phyloP scores from a whole-genome alignment of 768 basidiomycete genomes.

The Arthromyces matolae region DNA sequence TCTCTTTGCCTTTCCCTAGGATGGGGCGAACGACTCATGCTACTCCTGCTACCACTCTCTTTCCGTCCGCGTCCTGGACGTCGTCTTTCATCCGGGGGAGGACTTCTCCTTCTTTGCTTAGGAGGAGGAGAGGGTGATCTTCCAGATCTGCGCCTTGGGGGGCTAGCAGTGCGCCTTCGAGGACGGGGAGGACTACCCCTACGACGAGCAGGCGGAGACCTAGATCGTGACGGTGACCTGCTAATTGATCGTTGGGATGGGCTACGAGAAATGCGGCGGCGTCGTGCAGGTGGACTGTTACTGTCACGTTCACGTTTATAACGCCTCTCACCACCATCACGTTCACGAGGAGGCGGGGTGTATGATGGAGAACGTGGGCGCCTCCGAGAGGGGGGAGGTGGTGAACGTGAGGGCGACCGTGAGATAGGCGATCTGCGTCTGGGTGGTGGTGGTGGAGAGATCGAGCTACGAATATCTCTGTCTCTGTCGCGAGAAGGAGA shows the following conservation, averaged over 20 bases:
- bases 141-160: conserved; percentile 22
- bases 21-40: conserved; percentile 19
- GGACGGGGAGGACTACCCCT: conserved; percentile 43
- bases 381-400: conserved; percentile 32
- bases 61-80: conserved; percentile 13
- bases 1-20: conserved; percentile 21
- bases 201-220: conserved; percentile 32
- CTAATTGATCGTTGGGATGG: conserved; percentile 30
- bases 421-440: conserved; percentile 35
- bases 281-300: conserved; percentile 53
- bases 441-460: conserved; percentile 36
- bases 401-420: conserved; percentile 40
- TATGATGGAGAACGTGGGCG: conserved; percentile 45
- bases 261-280: conserved; percentile 39
- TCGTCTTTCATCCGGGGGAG: conserved; percentile 16
- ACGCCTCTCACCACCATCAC: conserved; percentile 24
- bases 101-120: conserved; percentile 30
- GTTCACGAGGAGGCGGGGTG: conserved; percentile 46
- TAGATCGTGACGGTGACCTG: conserved; percentile 36
- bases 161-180: conserved; percentile 31
- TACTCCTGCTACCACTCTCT: conserved; percentile 24
- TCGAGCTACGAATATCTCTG: conserved; percentile 29
- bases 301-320: conserved; percentile 36
- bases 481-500: conserved; percentile 32
- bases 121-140: conserved; percentile 31